Evolutionary conservation across 1,139 yeast genomes (phyloP).

Genomic region (Yamadazyma trypodendri): DNA sequence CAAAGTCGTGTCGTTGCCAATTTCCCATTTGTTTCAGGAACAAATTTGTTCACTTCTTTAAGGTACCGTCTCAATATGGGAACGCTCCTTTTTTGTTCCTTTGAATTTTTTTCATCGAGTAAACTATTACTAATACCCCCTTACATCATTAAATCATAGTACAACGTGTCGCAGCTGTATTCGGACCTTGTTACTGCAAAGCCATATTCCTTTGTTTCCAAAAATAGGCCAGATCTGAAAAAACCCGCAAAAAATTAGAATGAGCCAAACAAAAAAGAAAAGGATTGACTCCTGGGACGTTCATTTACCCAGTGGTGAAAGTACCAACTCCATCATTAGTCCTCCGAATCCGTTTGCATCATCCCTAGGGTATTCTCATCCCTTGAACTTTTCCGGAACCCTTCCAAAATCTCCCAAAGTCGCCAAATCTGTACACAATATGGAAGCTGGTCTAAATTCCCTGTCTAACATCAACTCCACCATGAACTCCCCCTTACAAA

Average conservation of each 20-base stretch:
- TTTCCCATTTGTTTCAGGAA: slow-evolving; percentile 4
- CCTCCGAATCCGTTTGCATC: slow-evolving; percentile 1
- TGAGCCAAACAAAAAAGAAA: slow-evolving; percentile 1
- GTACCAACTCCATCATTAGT: neutral
- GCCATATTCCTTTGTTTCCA: no score
- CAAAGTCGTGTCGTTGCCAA: neutral
- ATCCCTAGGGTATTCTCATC: neutral
- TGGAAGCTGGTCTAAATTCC: neutral
- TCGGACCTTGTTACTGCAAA: no score
- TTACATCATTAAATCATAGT: no score
- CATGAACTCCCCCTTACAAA: neutral
- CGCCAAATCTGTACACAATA: neutral
- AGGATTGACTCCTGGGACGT: neutral
- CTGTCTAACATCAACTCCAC: neutral
- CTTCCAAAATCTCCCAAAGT: neutral
- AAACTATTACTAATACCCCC: neutral
- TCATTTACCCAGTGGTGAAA: neutral
- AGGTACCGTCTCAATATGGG: slow-evolving; percentile 5
- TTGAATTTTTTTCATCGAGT: neutral
- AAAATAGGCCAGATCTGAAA: no score
- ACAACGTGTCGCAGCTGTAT: no score
- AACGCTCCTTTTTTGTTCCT: neutral
- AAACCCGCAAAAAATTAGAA: neutral
- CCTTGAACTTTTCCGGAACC: neutral
- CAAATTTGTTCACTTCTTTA: slow-evolving; percentile 2